These are phyloP conservation scores for Aspergillus sp. DNA, from an alignment of 2,329 filamentous ascomycete species.

Conservation along the genomic window DNA sequence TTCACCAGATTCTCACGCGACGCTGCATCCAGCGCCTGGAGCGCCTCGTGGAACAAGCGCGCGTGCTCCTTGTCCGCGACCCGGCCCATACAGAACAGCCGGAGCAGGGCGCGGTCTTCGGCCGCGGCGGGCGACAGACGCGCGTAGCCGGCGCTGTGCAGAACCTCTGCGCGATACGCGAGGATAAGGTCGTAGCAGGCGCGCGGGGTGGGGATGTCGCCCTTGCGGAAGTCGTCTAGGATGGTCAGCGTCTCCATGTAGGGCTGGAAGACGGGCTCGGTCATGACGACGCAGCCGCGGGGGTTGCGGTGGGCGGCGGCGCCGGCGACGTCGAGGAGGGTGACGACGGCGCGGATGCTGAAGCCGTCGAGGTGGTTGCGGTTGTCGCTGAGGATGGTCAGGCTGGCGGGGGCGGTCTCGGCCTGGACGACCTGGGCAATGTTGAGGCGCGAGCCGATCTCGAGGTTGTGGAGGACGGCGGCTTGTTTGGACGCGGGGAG, in stretches of 20 bases:
- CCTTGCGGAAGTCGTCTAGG: conserved; percentile 26
- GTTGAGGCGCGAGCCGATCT: conserved; percentile 37
- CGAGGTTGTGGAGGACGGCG: conserved; percentile 33
- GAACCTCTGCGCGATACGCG: conserved; percentile 25
- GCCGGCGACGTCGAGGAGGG: conserved; percentile 38
- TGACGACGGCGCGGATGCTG: conserved; percentile 35
- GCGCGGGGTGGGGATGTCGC: conserved; percentile 16
- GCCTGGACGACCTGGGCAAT: conserved; percentile 40
- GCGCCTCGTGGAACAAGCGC: conserved; percentile 27
- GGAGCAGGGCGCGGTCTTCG: conserved; percentile 33
- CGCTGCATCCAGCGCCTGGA: conserved; percentile 17
- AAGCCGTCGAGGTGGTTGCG: conserved; percentile 24
- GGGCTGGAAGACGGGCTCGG: conserved; percentile 31
- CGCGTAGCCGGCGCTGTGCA: conserved; percentile 26
- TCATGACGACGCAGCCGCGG: conserved; percentile 29
- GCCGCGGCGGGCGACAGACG: conserved; percentile 20
- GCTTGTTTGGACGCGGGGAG: conserved; percentile 16
- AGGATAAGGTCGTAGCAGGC: conserved; percentile 35
- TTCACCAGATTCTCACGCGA: conserved; percentile 22
- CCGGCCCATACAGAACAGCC: conserved; percentile 37
- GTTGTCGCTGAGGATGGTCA: conserved; percentile 21
- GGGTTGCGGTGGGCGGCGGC: conserved; percentile 36
- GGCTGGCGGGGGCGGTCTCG: conserved; percentile 32
- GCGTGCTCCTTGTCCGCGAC: conserved; percentile 29
- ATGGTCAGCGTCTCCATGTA: conserved; percentile 30